Percentiles rank a stretch among this genome's conserved stretches.
Conservation (phyloP, 2,329 filamentous ascomycete species). For the Rasamsonia emersonii region DNA sequence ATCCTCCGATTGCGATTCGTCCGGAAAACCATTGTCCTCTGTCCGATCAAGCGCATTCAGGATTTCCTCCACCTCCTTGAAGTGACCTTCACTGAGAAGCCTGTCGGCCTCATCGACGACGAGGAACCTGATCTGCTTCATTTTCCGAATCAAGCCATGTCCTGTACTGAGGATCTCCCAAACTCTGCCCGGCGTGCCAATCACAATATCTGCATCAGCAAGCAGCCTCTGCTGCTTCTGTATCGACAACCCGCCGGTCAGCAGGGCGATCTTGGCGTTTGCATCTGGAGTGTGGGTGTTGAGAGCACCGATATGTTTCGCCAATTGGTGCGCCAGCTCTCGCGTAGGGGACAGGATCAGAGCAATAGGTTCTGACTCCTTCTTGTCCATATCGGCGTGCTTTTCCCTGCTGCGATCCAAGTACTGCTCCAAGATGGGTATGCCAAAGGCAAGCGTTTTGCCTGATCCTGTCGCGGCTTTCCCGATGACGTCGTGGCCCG, state of each 20-base stretch:
- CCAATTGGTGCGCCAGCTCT: constrained; percentile 87
- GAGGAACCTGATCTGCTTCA: constrained; percentile 69
- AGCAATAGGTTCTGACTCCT: constrained; percentile 51
- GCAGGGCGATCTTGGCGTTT: constrained; percentile 59
- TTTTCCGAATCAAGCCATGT: constrained; percentile 56
- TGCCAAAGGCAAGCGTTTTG: constrained; percentile 90
- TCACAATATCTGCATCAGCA: constrained; percentile 77
- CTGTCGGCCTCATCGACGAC: constrained; percentile 93
- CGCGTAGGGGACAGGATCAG: constrained; percentile 84
- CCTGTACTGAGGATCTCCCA: constrained; percentile 88
- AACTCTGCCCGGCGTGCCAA: constrained; percentile 82
- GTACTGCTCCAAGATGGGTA: constrained; percentile 84
- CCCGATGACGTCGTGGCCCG: constrained; percentile 83
- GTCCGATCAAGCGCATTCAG: constrained; percentile 67
- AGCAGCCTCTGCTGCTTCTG: constrained; percentile 88
- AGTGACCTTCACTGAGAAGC: constrained; percentile 83
- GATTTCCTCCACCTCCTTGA: constrained; percentile 88
- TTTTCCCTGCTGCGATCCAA: constrained; percentile 42
- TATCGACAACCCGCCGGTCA: constrained; percentile 89
- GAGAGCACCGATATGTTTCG: constrained; percentile 69
- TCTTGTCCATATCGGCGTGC: constrained; percentile 22
- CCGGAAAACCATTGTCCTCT: constrained; percentile 31
- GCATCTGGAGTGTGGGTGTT: constrained; percentile 58
- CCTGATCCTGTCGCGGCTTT: constrained; percentile 95
- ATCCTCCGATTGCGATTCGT: constrained; percentile 30